Base-by-base conservation (phyloP, 1,284 basidiomycete species). In the Coriolopsis trogii region DNA sequence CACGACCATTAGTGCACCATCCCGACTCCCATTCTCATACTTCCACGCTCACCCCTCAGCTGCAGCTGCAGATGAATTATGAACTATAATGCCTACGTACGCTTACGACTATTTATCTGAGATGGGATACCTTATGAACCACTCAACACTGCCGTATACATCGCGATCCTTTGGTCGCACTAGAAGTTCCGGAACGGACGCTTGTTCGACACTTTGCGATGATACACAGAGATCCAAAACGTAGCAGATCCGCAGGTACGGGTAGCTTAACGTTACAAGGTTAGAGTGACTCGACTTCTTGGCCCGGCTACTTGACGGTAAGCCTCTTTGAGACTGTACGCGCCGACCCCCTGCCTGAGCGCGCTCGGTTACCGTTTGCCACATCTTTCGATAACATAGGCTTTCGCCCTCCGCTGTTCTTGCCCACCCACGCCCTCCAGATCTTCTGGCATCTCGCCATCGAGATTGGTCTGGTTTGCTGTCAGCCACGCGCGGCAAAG, bases 351-450 rank as follows among this genome's bases (percentile, higher is more conserved):
- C 21, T 10, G 34, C 16, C n/a, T 9, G 12, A 18, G 15, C 16
- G 13, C 34, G 34, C 6, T 18, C 7, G 10, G 25, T 58, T 45
- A 65, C 24, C 63, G 62, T 39, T 66, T 63, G 34, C 90, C 91
- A 67, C 88, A 91, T 28, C 73, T 74, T 54, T 86, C 80, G 46
- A 84, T 72, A 46, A 96, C 84, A 73, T 94, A 92, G 59, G 82
- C 75, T 55, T 79, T 81, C 20, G 86, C 90, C 55, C 83, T 78
- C 63, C 80, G 85, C 73, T 95, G 92, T 71, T 95, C 94, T 58
- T 81, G 74, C 29, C 87, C 91, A n/a, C 92, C 91, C 0, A 96
- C 91, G 5, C 94, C 94, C 38, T 86, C 84, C 24, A 95, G 77
- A 56, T 92, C 82, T 70, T 96, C 94, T 10, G 94, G 87, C 13